Conservation (phyloP, 2,329 filamentous ascomycete species). For the Alternaria triticina region DNA sequence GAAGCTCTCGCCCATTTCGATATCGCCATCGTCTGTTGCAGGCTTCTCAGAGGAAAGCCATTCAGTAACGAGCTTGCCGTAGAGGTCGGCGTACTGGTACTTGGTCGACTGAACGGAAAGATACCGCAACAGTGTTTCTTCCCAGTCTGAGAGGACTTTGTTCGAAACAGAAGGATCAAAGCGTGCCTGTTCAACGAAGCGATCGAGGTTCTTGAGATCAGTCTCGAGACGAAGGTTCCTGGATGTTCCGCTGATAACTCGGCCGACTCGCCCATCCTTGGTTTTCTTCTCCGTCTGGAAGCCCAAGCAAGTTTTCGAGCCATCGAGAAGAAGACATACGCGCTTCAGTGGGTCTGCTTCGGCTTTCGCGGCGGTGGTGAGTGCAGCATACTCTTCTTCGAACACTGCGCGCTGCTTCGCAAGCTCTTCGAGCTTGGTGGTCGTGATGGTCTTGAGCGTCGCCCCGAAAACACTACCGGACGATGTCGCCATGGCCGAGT, state of each 20-base stretch:
- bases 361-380: conserved; percentile 17
- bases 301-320: conserved; percentile 38
- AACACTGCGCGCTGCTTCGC: conserved; percentile 44
- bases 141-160: conserved; percentile 43
- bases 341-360: conserved; percentile 32
- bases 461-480: conserved; percentile 43
- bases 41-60: conserved; percentile 42
- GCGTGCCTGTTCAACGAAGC: conserved; percentile 45
- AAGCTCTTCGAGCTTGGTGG: conserved; percentile 46
- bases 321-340: conserved; percentile 32
- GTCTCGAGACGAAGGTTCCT: conserved; percentile 31
- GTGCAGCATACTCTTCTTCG: conserved; percentile 31
- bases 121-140: conserved; percentile 36
- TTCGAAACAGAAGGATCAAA: conserved; percentile 46
- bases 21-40: conserved; percentile 21
- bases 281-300: conserved; percentile 23
- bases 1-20: conserved; percentile 37
- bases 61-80: conserved; percentile 45
- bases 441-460: conserved; percentile 46
- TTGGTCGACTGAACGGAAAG: conserved; percentile 46
- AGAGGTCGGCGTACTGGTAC: conserved; percentile 44
- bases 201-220: conserved; percentile 41
- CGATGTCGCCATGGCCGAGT: conserved; percentile 24
- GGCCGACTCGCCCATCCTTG: conserved; percentile 15
- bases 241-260: conserved; percentile 26